Evolutionary conservation across 805 yeast species (phyloP), one percentile per base, ranked within the genome.

Genomic region (Saturnispora serradocipensis): DNA sequence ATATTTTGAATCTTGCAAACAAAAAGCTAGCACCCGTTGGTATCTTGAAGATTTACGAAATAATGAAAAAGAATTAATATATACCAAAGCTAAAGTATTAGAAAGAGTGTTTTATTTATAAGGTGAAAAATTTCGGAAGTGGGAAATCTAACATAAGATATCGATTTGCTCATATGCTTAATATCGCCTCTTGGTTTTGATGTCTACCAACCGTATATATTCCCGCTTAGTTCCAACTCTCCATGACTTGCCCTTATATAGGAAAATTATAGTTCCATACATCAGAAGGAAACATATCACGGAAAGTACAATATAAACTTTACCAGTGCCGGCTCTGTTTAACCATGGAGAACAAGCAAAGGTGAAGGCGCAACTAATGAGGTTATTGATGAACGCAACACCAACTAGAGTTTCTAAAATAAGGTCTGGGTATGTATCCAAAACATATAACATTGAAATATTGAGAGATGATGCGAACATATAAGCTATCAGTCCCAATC

Each of bases 401-500:
- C 82, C 83, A 13, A 80, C 84, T 78, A 82, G 75, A 49, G 82
- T 78, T 63, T 82, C 86, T 54, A 82, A 68, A 38, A 81, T 81
- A 68, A 82, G 70, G 42, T 80, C 84, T 1, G 85, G 84, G 57
- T 82, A 82, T 4, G 81, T 72, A 59, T 81, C 86, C 80, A 82
- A 80, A 50, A 80, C 70, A 56, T 82, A 82, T 2, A 81, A 69
- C 78, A 82, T 73, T 38, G 86, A 78, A 35, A 82, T 75, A 58
- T 83, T 88, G 54, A 86, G 84, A 10, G 83, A 76, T 36, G 84
- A 78, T 56, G 86, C 84, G 69, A 78, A 82, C 11, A 84, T 79
- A 56, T 81, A 79, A 1, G 86, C 85, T 53, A 82, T 78, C 57
- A 82, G 74, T 0, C 80, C 87, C 38, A 82, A 66, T 0, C 86